A percentile compares a stretch with the other conserved stretches of the same genome.
Evolutionary conservation across 2,329 filamentous ascomycete genomes (phyloP).

Genomic region (Ophiostoma sp.): DNA sequence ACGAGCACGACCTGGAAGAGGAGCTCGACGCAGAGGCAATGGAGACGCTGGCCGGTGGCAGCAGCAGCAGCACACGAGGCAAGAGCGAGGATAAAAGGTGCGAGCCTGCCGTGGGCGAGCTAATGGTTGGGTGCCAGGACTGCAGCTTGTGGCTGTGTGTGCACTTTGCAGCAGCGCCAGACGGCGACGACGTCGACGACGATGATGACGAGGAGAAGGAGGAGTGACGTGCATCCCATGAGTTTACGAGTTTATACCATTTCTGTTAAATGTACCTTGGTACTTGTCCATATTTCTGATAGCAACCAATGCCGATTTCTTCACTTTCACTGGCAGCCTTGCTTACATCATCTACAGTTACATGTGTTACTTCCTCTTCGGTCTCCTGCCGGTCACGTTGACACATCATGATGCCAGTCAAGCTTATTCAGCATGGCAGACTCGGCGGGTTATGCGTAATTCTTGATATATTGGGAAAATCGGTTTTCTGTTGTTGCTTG

Average conservation of each 20-base stretch:
- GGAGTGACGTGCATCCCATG: not conserved
- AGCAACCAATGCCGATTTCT: not conserved
- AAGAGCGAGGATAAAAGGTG: not conserved
- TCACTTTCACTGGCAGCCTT: not conserved
- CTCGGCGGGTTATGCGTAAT: not conserved
- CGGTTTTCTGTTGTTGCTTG: conserved; percentile 16
- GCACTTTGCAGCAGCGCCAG: conserved; percentile 54
- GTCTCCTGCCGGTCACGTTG: not conserved
- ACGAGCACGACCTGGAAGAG: conserved; percentile 55
- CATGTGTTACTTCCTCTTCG: not conserved
- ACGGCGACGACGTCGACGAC: conserved; percentile 29
- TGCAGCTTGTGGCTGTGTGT: conserved; percentile 64
- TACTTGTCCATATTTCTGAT: not conserved
- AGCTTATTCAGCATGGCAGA: not conserved
- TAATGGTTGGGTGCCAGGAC: conserved; percentile 60
- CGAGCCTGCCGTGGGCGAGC: conserved; percentile 45
- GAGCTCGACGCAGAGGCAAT: conserved; percentile 30
- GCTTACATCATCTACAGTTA: not conserved
- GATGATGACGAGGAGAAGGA: conserved; percentile 18
- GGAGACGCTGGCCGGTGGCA: conserved; percentile 35
- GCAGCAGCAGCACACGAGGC: not conserved
- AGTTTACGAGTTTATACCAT: not conserved
- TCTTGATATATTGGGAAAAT: conserved; percentile 12
- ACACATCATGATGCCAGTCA: not conserved
- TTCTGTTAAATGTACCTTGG: not conserved